Percentiles rank a stretch among this genome's conserved stretches.
Conservation (phyloP, 139 green algal genomes). For the Penium margaritaceum region DNA sequence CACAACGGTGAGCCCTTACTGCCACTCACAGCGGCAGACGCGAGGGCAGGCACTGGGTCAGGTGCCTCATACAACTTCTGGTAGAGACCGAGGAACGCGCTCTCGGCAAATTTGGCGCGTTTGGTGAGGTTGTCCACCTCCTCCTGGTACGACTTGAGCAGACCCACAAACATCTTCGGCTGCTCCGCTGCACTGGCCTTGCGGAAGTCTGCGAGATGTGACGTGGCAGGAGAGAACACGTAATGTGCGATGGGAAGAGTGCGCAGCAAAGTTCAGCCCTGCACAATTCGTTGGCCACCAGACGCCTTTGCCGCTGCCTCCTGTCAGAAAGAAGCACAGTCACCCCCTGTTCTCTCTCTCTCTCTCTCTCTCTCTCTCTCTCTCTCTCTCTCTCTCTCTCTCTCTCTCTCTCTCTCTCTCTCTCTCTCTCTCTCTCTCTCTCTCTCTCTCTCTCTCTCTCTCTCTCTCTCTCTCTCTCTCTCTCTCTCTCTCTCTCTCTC, state of each 20-base stretch:
- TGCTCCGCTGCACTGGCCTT: constrained; percentile 38
- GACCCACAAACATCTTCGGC: constrained; percentile 50
- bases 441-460: too few relatives aligned
- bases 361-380: not conserved
- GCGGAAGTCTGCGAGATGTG: constrained; percentile 37
- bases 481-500: too few relatives aligned
- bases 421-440: too few relatives aligned
- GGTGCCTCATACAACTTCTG: constrained; percentile 84
- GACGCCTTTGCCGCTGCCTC: not conserved
- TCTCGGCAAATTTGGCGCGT: constrained; percentile 61
- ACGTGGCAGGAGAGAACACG: not conserved
- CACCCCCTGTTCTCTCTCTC: not conserved
- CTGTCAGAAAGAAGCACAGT: too few relatives aligned
- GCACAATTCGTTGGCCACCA: not conserved
- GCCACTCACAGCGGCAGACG: constrained; percentile 33
- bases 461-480: too few relatives aligned
- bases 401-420: too few relatives aligned
- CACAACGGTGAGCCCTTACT: too few relatives aligned
- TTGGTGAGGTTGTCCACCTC: constrained; percentile 58
- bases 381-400: too few relatives aligned
- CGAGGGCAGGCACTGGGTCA: constrained; percentile 70
- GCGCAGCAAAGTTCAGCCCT: too few relatives aligned
- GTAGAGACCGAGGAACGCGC: constrained; percentile 79
- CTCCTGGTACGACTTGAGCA: constrained; percentile 84
- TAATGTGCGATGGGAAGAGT: not conserved